These are phyloP conservation scores for Suillus placidus DNA, from an alignment of 768 basidiomycete species.

Conservation along the genomic window DNA sequence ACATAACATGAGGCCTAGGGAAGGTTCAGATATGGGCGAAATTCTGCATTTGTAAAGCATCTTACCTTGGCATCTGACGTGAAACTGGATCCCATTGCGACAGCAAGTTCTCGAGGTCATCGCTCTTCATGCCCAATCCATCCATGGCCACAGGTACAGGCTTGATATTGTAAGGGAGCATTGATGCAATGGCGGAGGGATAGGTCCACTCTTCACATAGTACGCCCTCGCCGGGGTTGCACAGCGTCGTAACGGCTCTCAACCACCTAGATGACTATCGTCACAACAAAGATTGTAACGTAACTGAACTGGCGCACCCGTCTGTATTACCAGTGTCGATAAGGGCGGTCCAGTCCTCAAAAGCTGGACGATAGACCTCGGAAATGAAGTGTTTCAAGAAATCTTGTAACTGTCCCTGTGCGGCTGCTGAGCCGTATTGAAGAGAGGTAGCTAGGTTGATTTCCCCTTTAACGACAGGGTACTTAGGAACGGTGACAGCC, in stretches of 20 bases:
- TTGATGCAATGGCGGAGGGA: slow-evolving; percentile 50
- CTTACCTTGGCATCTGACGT: slow-evolving; percentile 58
- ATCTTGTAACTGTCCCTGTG: slow-evolving; percentile 36
- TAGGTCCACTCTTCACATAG: slow-evolving; percentile 77
- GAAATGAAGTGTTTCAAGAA: slow-evolving; percentile 31
- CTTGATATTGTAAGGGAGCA: slow-evolving; percentile 41
- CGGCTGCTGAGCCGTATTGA: slow-evolving; percentile 56
- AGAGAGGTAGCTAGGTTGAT: slow-evolving; percentile 66
- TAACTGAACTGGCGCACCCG: slow-evolving; percentile 37
- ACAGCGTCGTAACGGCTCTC: slow-evolving; percentile 60
- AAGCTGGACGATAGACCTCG: slow-evolving; percentile 57
- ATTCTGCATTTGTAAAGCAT: not conserved
- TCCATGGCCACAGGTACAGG: slow-evolving; percentile 70
- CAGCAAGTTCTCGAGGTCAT: slow-evolving; percentile 60
- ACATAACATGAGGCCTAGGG: slow-evolving; percentile 67
- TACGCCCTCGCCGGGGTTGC: slow-evolving; percentile 65
- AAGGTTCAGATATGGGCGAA: slow-evolving; percentile 2
- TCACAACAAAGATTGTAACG: slow-evolving; percentile 5
- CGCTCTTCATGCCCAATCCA: slow-evolving; percentile 65
- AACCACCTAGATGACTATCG: slow-evolving; percentile 41
- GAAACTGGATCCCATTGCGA: slow-evolving; percentile 64
- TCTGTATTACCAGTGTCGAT: slow-evolving; percentile 74
- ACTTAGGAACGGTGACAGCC: slow-evolving; percentile 64
- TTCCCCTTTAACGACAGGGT: slow-evolving; percentile 43
- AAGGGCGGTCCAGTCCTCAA: slow-evolving; percentile 59